Evolutionary conservation across 2,329 filamentous ascomycete species (phyloP), one percentile per base, ranked within the genome.

Genomic region (Periconia digitata): DNA sequence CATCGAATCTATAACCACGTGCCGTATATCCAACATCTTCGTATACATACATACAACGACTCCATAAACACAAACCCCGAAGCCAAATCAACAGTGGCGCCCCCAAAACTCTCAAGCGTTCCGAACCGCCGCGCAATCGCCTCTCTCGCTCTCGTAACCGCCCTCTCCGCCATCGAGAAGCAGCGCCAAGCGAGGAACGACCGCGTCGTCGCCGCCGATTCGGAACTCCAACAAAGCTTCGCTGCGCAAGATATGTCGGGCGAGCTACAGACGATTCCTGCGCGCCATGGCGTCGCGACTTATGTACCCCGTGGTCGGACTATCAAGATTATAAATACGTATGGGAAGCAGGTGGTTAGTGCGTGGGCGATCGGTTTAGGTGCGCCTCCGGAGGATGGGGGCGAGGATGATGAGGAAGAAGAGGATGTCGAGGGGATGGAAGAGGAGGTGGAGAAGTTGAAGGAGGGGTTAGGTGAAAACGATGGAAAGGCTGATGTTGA

Each of bases 271-370:
- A 74, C 71, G 1, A 77, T 79, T 45, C 75, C 74, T 10, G 76
- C 76, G 17, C 69, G 75, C 43, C 75, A 78, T 66, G 76, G 76
- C 53, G 74, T 75, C 7, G 76, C 76, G 10, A 79, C 76, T 1
- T 78, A 77, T 48, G 76, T 79, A 47, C 76, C 76, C 4, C 67
- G 72, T 18, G 76, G 75, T 17, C 68, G 74, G 46, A 72, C 69
- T 2, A 76, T 79, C 63, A 78, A 78, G 59, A 74, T 79, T 36
- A 71, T 78, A 47, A 78, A 78, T 47, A 76, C 74, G 1, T 77
- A 76, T 49, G 76, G 76, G n/a, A 73, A 72, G 39, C 76, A 79
- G 61, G 73, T 76, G 8, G 69, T 78, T 20, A 76, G 76, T 48
- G 76, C 74, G 20, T 79, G 76, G 76, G 76, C 75, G 0, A 78